phyloP scores from a whole-genome alignment of 371 early-diverging fungal species.

The Amoeboaphelidium protococcarum region DNA sequence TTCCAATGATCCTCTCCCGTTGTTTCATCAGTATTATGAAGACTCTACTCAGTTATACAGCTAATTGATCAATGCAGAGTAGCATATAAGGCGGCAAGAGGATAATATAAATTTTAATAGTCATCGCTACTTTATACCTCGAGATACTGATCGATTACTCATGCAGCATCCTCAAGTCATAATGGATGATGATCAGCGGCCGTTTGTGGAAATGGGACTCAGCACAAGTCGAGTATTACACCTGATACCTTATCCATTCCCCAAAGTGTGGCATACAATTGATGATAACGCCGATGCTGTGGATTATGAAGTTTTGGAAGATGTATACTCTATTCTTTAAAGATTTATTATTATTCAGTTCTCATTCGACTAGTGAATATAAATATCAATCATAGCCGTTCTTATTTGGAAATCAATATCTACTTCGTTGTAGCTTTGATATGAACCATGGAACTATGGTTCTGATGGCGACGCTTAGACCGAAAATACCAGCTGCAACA shows the following conservation, averaged over 20 bases:
- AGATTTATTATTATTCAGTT: background rate
- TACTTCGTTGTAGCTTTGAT: background rate
- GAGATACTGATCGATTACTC: constrained; percentile 7
- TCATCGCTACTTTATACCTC: constrained; percentile 21
- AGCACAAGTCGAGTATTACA: constrained; percentile 52
- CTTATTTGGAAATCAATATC: background rate
- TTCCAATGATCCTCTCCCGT: background rate
- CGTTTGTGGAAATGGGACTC: constrained; percentile 54
- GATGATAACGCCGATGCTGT: constrained; percentile 22
- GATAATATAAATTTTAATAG: background rate
- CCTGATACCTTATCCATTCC: constrained; percentile 69
- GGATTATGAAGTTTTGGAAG: constrained; percentile 4
- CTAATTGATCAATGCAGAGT: background rate
- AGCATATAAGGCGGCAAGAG: background rate
- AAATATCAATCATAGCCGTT: background rate
- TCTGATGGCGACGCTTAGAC: no score
- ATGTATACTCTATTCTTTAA: background rate
- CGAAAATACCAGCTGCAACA: no score
- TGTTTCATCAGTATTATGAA: background rate
- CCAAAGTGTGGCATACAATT: constrained; percentile 60
- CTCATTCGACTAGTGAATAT: no score
- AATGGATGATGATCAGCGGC: constrained; percentile 75
- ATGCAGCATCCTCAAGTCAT: constrained; percentile 7
- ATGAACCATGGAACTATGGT: background rate
- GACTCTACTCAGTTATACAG: background rate